Evolutionary conservation across 495 filamentous ascomycete genomes (phyloP).

Genomic region (Podospora bellae-mahoneyi): DNA sequence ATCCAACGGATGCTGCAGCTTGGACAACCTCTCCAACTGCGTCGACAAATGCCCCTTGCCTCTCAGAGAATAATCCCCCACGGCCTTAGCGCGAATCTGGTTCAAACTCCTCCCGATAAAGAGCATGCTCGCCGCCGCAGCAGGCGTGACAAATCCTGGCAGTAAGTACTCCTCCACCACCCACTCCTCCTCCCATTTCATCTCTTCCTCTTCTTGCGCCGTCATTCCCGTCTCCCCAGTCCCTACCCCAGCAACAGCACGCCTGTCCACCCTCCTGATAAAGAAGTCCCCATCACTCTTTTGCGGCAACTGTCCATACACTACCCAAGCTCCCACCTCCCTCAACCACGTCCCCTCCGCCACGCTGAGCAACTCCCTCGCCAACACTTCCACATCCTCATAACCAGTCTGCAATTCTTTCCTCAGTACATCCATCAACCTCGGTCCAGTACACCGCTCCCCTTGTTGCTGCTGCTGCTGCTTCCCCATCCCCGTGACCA

Average conservation of each 20-base stretch:
- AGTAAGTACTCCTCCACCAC: constrained; percentile 47
- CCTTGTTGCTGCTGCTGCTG: constrained; percentile 21
- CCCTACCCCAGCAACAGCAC: neutral
- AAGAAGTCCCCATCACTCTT: constrained; percentile 82
- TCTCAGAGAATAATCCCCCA: constrained; percentile 44
- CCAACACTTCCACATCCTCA: constrained; percentile 72
- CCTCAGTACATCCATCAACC: constrained; percentile 72
- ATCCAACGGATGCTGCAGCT: constrained; percentile 68
- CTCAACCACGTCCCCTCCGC: constrained; percentile 91
- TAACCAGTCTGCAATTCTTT: constrained; percentile 82
- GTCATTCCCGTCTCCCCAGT: neutral
- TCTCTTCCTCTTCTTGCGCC: neutral
- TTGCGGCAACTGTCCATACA: constrained; percentile 76
- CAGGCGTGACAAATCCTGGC: constrained; percentile 71
- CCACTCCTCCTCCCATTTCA: constrained; percentile 23
- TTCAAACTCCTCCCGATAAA: constrained; percentile 90
- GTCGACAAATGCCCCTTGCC: constrained; percentile 50
- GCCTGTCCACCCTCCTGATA: constrained; percentile 48
- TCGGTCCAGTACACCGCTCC: constrained; percentile 49
- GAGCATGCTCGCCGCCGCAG: constrained; percentile 76
- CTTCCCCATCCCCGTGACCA: constrained; percentile 42
- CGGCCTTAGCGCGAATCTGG: constrained; percentile 62
- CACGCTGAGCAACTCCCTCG: constrained; percentile 62
- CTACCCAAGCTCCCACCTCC: constrained; percentile 81
- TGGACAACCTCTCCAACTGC: constrained; percentile 71